Conservation (phyloP, 1,284 basidiomycete species). For the Pseudozyma sp. region DNA sequence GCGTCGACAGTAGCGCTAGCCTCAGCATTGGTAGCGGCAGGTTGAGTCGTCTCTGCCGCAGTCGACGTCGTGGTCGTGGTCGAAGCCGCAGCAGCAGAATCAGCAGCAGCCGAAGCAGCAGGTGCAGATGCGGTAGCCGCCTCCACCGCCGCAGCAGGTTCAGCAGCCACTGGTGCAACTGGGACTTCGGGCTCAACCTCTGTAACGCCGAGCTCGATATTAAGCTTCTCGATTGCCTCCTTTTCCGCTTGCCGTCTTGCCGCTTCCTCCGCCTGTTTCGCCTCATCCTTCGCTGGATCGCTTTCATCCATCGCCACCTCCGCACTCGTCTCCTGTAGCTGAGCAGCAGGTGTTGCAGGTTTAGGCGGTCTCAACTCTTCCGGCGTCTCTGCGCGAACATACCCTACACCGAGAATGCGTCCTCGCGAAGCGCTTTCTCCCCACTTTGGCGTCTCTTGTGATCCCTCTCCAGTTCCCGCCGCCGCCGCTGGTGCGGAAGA, state of each 20-base stretch:
- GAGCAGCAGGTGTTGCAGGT: constrained; percentile 6
- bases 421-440: constrained; percentile 43
- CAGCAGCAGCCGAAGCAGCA: not conserved
- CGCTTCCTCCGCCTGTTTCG: constrained; percentile 11
- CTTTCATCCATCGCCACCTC: constrained; percentile 16
- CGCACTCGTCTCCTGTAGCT: not conserved
- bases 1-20: constrained; percentile 19
- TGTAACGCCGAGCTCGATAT: constrained; percentile 32
- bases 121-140: constrained; percentile 6
- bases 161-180: constrained; percentile 8
- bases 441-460: constrained; percentile 32
- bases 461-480: constrained; percentile 12
- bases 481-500: too few species aligned
- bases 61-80: not conserved
- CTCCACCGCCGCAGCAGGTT: not conserved
- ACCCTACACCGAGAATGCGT: constrained; percentile 56
- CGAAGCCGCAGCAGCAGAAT: constrained; percentile 4
- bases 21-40: not conserved
- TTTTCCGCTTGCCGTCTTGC: constrained; percentile 28
- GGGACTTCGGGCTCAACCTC: not conserved
- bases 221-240: constrained; percentile 42
- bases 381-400: constrained; percentile 52
- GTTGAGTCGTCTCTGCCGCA: not conserved
- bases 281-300: constrained; percentile 10
- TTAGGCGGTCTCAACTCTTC: constrained; percentile 40